phyloP scores from a whole-genome alignment of 1,284 basidiomycete genomes.

The Cryptococcus amylolentus region DNA sequence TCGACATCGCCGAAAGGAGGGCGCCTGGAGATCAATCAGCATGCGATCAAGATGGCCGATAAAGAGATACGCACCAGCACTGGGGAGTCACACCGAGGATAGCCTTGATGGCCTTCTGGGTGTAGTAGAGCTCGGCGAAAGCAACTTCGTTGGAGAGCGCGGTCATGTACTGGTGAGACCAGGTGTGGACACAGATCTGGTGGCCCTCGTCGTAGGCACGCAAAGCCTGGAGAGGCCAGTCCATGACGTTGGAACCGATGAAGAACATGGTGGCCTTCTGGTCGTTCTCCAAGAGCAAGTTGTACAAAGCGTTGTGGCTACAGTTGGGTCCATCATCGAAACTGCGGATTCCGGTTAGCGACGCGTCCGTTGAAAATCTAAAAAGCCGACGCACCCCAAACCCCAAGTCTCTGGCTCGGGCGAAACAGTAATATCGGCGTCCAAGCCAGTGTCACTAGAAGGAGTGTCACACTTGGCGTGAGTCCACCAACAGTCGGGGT shows the following conservation, averaged over 20 bases:
- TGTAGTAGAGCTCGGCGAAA: constrained; percentile 58
- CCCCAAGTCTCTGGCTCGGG: constrained; percentile 55
- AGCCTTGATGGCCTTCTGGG: constrained; percentile 53
- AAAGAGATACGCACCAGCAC: constrained; percentile 41
- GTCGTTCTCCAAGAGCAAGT: constrained; percentile 51
- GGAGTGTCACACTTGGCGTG: constrained; percentile 44
- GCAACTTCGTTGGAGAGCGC: constrained; percentile 53
- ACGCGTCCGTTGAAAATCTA: too few species aligned
- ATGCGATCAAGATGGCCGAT: background rate
- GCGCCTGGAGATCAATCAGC: constrained; percentile 21
- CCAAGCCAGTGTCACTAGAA: constrained; percentile 28
- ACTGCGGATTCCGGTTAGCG: background rate
- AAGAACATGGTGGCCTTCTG: constrained; percentile 55
- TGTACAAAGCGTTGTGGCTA: constrained; percentile 55
- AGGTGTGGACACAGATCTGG: constrained; percentile 52
- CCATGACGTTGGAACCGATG: constrained; percentile 55
- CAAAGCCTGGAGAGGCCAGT: constrained; percentile 57
- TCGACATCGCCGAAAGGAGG: constrained; percentile 55
- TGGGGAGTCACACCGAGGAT: constrained; percentile 53
- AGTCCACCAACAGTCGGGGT: constrained; percentile 52
- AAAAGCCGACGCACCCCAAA: constrained; percentile 28
- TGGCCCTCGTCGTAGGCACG: constrained; percentile 51
- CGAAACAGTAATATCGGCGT: constrained; percentile 46
- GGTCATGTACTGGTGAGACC: constrained; percentile 55
- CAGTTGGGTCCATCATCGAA: constrained; percentile 56